Base-by-base conservation (phyloP, 2,329 filamentous ascomycete species). In the Claviceps sp. region DNA sequence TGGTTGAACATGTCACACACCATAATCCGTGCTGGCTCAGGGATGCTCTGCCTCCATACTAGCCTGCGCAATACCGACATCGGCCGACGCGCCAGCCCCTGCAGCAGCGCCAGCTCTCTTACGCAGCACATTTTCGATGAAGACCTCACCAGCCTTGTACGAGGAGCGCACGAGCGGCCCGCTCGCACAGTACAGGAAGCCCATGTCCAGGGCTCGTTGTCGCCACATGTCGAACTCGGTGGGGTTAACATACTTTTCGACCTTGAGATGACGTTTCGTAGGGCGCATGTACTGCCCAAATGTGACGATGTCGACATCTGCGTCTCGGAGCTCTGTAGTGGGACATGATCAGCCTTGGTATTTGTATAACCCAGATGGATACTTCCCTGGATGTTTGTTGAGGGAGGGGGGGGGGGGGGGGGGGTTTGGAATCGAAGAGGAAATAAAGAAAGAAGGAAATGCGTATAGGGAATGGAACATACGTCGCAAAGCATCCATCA, bases 221-320 rank as follows among this genome's bases (percentile, higher is more conserved):
- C 86, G 80, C 93, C 93, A 98, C 62, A 86, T 73, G 64, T 97
- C 91, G 64, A 98, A 98, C 56, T 84, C 82, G 55, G 86, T 87
- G 1, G 93, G 93, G 0, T 89, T 91, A 46, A 98, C 80, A 66
- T 98, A 98, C 67, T 91, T 88, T 63, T 95, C 86, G 36, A 98
- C 93, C 68, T 95, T 85, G 80, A 98, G 91, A 68, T 98, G 93
- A 45, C 91, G 81, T 76, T 97, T 98, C 4, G 93, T 98, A 1
- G 93, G 93, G 11, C 91, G 87, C 93, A 98, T 98, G 74, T 98
- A 98, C 73, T 98, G 93, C n/a, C 93, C 93, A 60, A 98, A 98
- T 0, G 93, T 98, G 53, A 98, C 89, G 13, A 98, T 88, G 60
- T 98, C 93, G 45, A 96, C 90, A 54, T 86, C 74, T 53, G 82